Conservation (phyloP, 148 eudicot species). For the Nepenthes mirabilis region DNA sequence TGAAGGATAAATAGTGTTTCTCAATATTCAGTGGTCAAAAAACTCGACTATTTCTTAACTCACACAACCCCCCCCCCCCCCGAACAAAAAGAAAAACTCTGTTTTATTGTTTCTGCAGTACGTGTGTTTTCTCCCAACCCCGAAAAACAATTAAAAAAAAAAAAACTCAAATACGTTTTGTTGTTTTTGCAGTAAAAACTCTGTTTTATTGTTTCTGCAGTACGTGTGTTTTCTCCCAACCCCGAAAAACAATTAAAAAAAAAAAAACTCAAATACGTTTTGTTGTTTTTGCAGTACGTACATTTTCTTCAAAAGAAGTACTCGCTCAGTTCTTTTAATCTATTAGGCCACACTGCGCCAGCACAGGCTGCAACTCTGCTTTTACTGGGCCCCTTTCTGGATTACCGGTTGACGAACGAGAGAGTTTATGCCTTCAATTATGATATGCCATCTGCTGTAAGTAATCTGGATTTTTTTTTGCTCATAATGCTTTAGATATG, state of each 20-base stretch:
- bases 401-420: constrained; percentile 41
- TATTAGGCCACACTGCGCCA: constrained; percentile 36
- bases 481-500: neutral
- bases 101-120: too few species aligned
- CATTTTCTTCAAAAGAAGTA: constrained; percentile 40
- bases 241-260: too few species aligned
- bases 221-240: too few species aligned
- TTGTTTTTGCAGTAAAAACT: neutral
- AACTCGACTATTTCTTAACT: too few species aligned
- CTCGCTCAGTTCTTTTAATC: constrained; percentile 14
- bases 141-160: too few species aligned
- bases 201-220: too few species aligned
- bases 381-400: constrained; percentile 36
- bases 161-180: neutral
- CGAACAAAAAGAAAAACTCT: too few species aligned
- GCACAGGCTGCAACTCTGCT: constrained; percentile 37
- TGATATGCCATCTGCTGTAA: constrained; percentile 20
- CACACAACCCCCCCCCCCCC: too few species aligned
- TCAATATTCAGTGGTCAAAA: too few species aligned
- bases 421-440: constrained; percentile 31
- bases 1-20: too few species aligned
- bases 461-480: neutral
- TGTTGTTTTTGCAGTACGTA: constrained; percentile 25
- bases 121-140: too few species aligned
- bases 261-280: neutral